Evolutionary conservation across 2,329 filamentous ascomycete species (phyloP).

Genomic region (Furcasterigmium furcatum): DNA sequence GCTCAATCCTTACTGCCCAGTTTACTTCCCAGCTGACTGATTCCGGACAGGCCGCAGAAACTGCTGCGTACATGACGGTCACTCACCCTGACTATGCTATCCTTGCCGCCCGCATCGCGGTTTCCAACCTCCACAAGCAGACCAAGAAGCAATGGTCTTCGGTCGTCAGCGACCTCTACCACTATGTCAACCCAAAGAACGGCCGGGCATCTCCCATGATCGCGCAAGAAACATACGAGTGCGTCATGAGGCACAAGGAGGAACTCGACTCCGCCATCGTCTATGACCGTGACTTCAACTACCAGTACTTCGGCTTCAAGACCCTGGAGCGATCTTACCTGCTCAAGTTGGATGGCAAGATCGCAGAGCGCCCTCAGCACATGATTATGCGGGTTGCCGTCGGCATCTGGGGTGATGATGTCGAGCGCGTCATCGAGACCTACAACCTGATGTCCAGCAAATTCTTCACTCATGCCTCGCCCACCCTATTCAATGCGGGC

Average conservation of each 20-base stretch:
- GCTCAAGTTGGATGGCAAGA: constrained; percentile 90
- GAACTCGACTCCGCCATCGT: constrained; percentile 99
- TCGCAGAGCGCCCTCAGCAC: constrained; percentile 95
- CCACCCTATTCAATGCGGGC: constrained; percentile 96
- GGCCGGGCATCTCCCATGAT: constrained; percentile 86
- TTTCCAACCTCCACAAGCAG: constrained; percentile 99
- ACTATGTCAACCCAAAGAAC: constrained; percentile 97
- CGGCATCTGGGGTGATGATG: constrained; percentile 91
- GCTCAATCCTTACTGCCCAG: constrained; percentile 32
- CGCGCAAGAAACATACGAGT: constrained; percentile 83
- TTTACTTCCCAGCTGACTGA: constrained; percentile 11
- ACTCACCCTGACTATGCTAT: constrained; percentile 99
- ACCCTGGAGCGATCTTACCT: constrained; percentile 97
- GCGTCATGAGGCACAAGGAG: constrained; percentile 91
- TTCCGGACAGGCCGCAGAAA: constrained; percentile 79
- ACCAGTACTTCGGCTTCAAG: constrained; percentile 99
- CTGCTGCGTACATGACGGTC: constrained; percentile 98
- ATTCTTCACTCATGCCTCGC: constrained; percentile 97
- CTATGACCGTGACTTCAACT: constrained; percentile 99
- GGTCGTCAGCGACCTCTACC: constrained; percentile 87
- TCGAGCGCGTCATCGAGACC: constrained; percentile 93
- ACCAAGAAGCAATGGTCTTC: constrained; percentile 99
- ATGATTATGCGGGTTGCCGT: constrained; percentile 99
- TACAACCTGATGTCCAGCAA: constrained; percentile 99
- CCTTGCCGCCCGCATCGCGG: constrained; percentile 94